Evolutionary conservation across 2,329 filamentous ascomycete genomes (phyloP), one percentile per base, ranked within the genome.

Genomic region (Exophiala sideris): DNA sequence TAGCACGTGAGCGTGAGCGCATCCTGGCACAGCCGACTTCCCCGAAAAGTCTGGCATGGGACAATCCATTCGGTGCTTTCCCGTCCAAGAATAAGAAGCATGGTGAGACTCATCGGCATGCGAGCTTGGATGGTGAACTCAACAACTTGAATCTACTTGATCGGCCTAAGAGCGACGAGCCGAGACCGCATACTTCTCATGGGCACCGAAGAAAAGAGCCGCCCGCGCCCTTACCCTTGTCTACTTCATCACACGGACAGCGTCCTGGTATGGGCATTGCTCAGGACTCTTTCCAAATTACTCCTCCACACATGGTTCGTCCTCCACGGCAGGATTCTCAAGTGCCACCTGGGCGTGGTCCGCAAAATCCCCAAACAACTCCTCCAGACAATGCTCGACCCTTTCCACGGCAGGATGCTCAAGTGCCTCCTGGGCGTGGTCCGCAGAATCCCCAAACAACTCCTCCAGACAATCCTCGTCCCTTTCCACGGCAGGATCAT

Each of bases 11-110:
- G 24, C 53, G 59, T 9, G 53, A 65, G 33, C 54, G 60, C 6
- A 64, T 65, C 33, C 45, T 64, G 33, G 41, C 47, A 18, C 45
- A 67, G 16, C 71, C 69, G 3, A 67, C 68, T 45, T 74, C 71
- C 33, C 69, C 73, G 41, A 68, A 70, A 39, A 65, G 62, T 21
- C 50, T 67, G 36, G 57, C 69, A 24, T 79, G 72, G 67, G 78
- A 81, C 52, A 77, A 74, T 59, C 77, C 77, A 2, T 80, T 79
- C 51, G 76, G 77, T 21, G 64, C 70, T 4, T 77, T 72, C 46
- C 68, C 68, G 67, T 57, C 71, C 62, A 44, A 50, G 60, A 29
- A 29, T 29, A 42, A 64, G 62, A 53, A 65, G 62, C 52, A 64
- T 57, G 60, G 66, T 59, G 58, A 70, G 64, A 66, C 73, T 67